These are phyloP conservation scores for Catharanthus roseus DNA, from an alignment of 257 asterid species.

Conservation along the genomic window DNA sequence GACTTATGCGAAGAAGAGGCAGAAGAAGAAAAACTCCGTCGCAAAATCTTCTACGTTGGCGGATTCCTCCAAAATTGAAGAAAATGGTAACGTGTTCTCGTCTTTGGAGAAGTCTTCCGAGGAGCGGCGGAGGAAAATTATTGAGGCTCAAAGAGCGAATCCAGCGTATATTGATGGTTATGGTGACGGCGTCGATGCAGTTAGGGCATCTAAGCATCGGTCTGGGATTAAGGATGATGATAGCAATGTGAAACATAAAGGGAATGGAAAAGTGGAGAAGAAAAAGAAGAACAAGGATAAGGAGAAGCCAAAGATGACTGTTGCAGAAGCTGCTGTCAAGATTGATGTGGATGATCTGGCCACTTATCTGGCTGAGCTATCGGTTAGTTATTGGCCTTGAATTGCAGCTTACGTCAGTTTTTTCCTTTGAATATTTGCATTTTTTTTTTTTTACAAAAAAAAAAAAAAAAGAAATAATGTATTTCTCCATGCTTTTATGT, in stretches of 20 bases:
- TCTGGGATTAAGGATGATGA: conserved; percentile 27
- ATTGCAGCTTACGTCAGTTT: neutral
- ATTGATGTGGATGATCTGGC: conserved; percentile 61
- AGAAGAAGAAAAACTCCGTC: conserved; percentile 33
- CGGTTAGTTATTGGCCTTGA: conserved; percentile 32
- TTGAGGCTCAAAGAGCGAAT: conserved; percentile 1
- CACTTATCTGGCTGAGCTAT: conserved; percentile 49
- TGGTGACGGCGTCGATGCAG: conserved; percentile 16
- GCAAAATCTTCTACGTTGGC: conserved; percentile 8
- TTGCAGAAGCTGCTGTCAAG: conserved; percentile 75
- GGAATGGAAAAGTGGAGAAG: conserved; percentile 39
- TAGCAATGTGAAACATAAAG: conserved; percentile 24
- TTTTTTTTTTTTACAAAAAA: no score
- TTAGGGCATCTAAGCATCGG: conserved; percentile 28
- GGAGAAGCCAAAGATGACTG: conserved; percentile 69
- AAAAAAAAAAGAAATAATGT: neutral
- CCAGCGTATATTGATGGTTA: neutral
- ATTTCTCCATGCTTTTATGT: neutral
- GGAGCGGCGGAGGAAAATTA: conserved; percentile 1
- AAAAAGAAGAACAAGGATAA: conserved; percentile 51
- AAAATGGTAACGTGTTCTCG: neutral
- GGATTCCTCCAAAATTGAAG: conserved; percentile 21
- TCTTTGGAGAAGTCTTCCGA: conserved; percentile 10
- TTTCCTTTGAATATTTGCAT: neutral
- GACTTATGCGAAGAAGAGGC: conserved; percentile 30